Evolutionary conservation across 495 filamentous ascomycete genomes (phyloP).

Genomic region (Penicillium canescens): DNA sequence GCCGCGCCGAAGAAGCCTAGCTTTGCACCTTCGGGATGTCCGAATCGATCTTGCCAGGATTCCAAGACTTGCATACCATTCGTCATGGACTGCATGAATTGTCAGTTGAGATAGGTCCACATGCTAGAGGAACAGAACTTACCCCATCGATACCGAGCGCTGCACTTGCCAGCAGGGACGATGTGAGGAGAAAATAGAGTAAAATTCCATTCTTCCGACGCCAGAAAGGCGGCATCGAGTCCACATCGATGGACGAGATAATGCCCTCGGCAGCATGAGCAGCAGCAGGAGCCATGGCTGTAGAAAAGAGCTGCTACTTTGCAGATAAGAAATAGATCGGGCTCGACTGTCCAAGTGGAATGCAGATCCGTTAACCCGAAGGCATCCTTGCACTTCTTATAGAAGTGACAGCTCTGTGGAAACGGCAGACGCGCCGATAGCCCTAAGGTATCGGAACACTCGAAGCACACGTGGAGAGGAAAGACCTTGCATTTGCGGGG

Average conservation of each 20-base stretch:
- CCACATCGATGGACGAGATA: constrained; percentile 27
- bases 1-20: constrained; percentile 64
- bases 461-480: not conserved
- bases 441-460: not conserved
- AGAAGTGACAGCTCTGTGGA: constrained; percentile 3
- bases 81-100: constrained; percentile 25
- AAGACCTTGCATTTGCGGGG: constrained; percentile 2
- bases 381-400: constrained; percentile 12
- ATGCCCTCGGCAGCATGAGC: constrained; percentile 22
- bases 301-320: not conserved
- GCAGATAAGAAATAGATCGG: not conserved
- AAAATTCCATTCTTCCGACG: constrained; percentile 32
- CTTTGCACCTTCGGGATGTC: constrained; percentile 49
- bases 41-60: constrained; percentile 31
- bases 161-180: constrained; percentile 28
- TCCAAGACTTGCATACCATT: constrained; percentile 35
- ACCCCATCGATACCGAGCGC: constrained; percentile 30
- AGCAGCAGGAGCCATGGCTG: constrained; percentile 22
- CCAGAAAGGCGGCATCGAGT: constrained; percentile 28
- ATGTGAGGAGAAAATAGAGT: constrained; percentile 32
- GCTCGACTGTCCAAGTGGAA: not conserved
- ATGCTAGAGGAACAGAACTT: not conserved
- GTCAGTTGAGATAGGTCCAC: not conserved
- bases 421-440: not conserved
- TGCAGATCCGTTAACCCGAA: not conserved